A percentile compares a stretch with the other conserved stretches of the same genome.
Evolutionary conservation across 2,329 filamentous ascomycete species (phyloP).

Genomic region (Hypoxylon sp.): DNA sequence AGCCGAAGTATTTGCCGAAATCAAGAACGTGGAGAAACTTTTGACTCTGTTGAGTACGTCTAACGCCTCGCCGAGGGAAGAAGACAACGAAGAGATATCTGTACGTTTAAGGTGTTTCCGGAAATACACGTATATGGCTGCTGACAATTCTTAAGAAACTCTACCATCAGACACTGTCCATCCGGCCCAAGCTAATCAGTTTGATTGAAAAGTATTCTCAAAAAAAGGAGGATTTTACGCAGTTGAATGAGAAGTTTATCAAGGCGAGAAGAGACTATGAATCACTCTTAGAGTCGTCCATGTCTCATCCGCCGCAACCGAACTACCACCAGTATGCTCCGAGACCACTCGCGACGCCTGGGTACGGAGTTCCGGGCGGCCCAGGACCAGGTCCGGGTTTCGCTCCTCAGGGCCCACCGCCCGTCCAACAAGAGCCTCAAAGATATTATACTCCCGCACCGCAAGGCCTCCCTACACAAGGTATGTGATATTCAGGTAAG

Average conservation of each 20-base stretch:
- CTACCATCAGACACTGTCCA: conserved; percentile 94
- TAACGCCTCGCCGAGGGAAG: conserved; percentile 80
- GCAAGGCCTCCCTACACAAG: conserved; percentile 54
- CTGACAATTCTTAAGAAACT: conserved; percentile 66
- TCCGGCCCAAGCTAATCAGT: conserved; percentile 96
- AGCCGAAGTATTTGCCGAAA: conserved; percentile 73
- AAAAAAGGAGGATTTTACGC: conserved; percentile 99
- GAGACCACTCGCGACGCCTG: conserved; percentile 62
- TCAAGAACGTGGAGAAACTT: conserved; percentile 75
- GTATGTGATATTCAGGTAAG: conserved; percentile 48
- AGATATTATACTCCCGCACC: conserved; percentile 76
- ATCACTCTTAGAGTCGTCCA: conserved; percentile 92
- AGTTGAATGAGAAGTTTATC: conserved; percentile 99
- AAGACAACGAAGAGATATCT: conserved; percentile 97
- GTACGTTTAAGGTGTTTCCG: conserved; percentile 56
- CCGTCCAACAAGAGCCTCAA: conserved; percentile 68
- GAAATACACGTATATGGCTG: conserved; percentile 17
- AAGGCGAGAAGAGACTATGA: conserved; percentile 98
- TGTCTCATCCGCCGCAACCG: conserved; percentile 90
- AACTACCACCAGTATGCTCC: conserved; percentile 77
- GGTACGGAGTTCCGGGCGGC: conserved; percentile 56
- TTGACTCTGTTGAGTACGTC: conserved; percentile 92
- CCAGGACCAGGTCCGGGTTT: conserved; percentile 52
- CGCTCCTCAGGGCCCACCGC: conserved; percentile 57
- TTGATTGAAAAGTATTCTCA: conserved; percentile 99